Base-by-base conservation (phyloP, 1,284 basidiomycete species). In the Chondrostereum purpureum region DNA sequence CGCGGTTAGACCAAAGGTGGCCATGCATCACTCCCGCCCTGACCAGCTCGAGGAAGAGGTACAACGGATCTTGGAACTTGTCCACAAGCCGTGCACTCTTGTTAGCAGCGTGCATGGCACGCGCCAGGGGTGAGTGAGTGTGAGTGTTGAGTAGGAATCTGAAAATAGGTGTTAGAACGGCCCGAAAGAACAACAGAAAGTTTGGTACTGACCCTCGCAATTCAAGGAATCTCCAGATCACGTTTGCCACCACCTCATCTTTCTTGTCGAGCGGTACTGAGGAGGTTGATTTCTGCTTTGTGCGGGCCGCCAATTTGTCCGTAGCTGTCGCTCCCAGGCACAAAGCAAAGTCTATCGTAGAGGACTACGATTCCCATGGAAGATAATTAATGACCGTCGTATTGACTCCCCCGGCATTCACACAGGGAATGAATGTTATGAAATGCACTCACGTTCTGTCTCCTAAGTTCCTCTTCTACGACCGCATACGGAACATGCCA, bases 201-300 rank as follows among this genome's bases (percentile, higher is more conserved):
- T 48, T 37, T 42, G 48, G 43, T 16, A 60, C 63, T 63, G 67
- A 93, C 87, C 92, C 92, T 65, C 95, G 76, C 45, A 99, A 70
- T 64, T 98, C 95, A 47, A 99, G 77, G 78, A 99, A 96, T 39
- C 95, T 80, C 94, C 94, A 98, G 51, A 99, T 88, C 22, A 94
- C 91, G 62, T 99, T 99, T 5, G 94, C 95, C 1, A 99, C 95
- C 0, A 96, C 77, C 64, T 99, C 96, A 59, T 99, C 95, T 69
- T 99, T 99, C 69, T 96, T 97, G 52, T 98, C 95, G 24, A 99
- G 73, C 10, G 77, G 73, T 33, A 67, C 64, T 22, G 57, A 59
- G 18, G 64, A 55, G 44, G 55, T 70, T 44, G 62, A 59, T 66
- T 77, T 80, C 47, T 72, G 69, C 67, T 81, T 80, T 54, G 92